phyloP scores from a whole-genome alignment of 2,329 filamentous ascomycete genomes.

The Emericellopsis atlantica region DNA sequence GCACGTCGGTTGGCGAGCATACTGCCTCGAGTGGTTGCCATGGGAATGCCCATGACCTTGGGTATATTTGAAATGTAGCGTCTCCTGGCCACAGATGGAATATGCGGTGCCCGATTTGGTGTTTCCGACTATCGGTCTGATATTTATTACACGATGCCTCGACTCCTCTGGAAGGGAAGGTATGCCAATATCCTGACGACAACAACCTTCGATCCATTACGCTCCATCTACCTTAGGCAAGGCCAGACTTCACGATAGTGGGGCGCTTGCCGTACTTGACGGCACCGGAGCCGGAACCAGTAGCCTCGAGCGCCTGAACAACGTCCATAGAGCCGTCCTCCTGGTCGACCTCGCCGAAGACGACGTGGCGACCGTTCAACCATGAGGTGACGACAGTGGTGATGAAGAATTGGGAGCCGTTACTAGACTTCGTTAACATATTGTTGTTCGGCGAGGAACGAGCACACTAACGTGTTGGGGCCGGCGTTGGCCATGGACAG shows the following conservation, averaged over 20 bases:
- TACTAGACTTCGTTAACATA: slow-evolving; percentile 41
- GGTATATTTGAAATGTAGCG: too few species aligned
- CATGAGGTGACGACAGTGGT: slow-evolving; percentile 87
- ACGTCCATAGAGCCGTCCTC: slow-evolving; percentile 27
- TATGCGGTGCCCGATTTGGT: too few species aligned
- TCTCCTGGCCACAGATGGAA: too few species aligned
- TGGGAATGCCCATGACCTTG: too few species aligned
- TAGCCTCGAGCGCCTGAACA: slow-evolving; percentile 50
- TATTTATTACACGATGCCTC: too few species aligned
- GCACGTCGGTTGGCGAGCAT: background rate
- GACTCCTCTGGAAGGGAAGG: too few species aligned
- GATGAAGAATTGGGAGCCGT: slow-evolving; percentile 97
- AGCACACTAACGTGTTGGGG: slow-evolving; percentile 64
- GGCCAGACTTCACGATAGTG: slow-evolving; percentile 41
- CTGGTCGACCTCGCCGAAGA: slow-evolving; percentile 62
- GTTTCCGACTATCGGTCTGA: too few species aligned
- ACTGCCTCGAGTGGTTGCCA: too few species aligned
- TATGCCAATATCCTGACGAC: too few species aligned
- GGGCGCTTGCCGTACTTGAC: slow-evolving; percentile 44
- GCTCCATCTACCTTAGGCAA: background rate
- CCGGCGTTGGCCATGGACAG: slow-evolving; percentile 95
- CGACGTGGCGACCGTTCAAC: slow-evolving; percentile 72
- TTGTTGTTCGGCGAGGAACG: background rate
- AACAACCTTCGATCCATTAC: too few species aligned
- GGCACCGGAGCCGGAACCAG: slow-evolving; percentile 39